Percentiles rank a stretch among this genome's conserved stretches.
Conservation (phyloP, 2,329 filamentous ascomycete genomes). For the Catunica adiposa region DNA sequence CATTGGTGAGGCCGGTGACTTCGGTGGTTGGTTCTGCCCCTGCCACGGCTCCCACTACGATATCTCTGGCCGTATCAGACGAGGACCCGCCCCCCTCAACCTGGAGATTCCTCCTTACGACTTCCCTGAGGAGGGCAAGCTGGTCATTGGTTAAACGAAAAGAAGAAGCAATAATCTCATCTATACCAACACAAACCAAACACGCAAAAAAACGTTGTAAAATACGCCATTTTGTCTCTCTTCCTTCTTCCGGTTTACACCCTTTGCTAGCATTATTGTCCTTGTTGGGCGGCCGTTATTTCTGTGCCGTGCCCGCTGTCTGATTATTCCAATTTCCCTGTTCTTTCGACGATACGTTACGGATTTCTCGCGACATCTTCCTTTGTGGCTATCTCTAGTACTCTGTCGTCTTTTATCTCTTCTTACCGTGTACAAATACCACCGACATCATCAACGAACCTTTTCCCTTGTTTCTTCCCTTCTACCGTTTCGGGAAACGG, state of each 20-base stretch:
- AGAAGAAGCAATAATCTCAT: slow-evolving; percentile 12
- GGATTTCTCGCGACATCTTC: background rate
- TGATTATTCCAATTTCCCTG: background rate
- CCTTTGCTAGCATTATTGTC: slow-evolving; percentile 2
- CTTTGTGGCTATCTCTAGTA: background rate
- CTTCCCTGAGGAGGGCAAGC: slow-evolving; percentile 75
- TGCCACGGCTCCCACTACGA: slow-evolving; percentile 99
- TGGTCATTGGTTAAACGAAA: slow-evolving; percentile 73
- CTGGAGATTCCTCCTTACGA: slow-evolving; percentile 86
- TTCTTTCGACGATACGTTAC: slow-evolving; percentile 1
- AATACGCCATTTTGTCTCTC: slow-evolving; percentile 10
- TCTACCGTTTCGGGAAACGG: slow-evolving; percentile 6
- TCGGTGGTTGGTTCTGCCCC: slow-evolving; percentile 98
- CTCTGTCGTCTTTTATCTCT: background rate
- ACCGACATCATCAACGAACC: background rate
- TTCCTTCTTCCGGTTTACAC: slow-evolving; percentile 8
- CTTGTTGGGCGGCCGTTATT: background rate
- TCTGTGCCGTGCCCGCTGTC: background rate
- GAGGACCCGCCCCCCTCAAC: slow-evolving; percentile 92
- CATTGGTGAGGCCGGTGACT: slow-evolving; percentile 97
- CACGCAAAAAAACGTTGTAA: slow-evolving; percentile 12
- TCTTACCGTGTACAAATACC: slow-evolving; percentile 10
- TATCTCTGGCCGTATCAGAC: slow-evolving; percentile 95
- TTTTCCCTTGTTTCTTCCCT: slow-evolving; percentile 3
- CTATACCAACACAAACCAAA: slow-evolving; percentile 7